Percentiles rank a stretch among this genome's conserved stretches.
These are phyloP conservation scores for Solanum ossicruentum DNA, from an alignment of 257 asterid species.

Conservation along the genomic window DNA sequence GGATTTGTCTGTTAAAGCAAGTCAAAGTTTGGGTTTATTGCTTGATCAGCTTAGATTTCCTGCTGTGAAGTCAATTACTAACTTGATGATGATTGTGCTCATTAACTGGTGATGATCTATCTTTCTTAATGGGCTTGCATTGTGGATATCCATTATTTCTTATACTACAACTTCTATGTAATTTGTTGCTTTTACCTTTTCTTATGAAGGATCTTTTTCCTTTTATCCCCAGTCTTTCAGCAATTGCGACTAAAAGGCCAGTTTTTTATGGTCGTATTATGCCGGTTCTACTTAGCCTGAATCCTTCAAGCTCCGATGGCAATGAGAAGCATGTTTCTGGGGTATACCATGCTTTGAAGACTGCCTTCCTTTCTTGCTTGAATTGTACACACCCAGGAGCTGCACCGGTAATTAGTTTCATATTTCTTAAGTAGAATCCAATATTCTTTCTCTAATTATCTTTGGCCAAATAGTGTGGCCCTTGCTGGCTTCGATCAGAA, in stretches of 20 bases:
- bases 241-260: conserved; percentile 89
- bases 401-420: conserved; percentile 70
- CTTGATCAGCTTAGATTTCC: conserved; percentile 92
- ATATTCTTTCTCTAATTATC: not conserved
- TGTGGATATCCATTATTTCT: not conserved
- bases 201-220: not conserved
- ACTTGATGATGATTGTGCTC: conserved; percentile 66
- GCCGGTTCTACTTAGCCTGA: conserved; percentile 82
- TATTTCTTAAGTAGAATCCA: not conserved
- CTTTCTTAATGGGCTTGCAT: not conserved
- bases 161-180: not conserved
- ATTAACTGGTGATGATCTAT: conserved; percentile 47
- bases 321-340: conserved; percentile 61
- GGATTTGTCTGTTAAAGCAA: conserved; percentile 88
- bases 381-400: conserved; percentile 88
- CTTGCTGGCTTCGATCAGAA: not conserved
- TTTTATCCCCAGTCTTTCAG: conserved; percentile 54
- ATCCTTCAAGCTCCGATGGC: conserved; percentile 56
- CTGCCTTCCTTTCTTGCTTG: conserved; percentile 82
- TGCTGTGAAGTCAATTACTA: conserved; percentile 59
- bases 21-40: conserved; percentile 62
- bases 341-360: conserved; percentile 74
- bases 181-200: conserved; percentile 2
- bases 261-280: conserved; percentile 93
- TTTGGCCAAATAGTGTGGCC: not conserved